phyloP scores from a whole-genome alignment of 148 eudicot genomes.

The Nepenthes gracilis region DNA sequence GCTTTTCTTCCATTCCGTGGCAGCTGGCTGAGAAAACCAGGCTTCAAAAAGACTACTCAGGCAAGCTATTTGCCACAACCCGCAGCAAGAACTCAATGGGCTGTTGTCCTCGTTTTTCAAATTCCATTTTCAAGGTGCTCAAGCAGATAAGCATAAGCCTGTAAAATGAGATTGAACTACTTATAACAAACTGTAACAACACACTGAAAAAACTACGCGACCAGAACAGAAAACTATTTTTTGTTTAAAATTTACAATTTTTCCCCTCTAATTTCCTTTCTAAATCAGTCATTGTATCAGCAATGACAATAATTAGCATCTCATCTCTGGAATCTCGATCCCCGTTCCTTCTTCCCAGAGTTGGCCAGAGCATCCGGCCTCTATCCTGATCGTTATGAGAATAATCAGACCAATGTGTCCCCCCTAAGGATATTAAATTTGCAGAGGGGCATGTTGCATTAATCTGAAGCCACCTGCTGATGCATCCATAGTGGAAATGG shows the following conservation, averaged over 20 bases:
- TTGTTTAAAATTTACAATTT: neutral
- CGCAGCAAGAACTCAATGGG: no score
- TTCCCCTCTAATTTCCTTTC: neutral
- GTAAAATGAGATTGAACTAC: neutral
- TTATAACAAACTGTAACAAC: neutral
- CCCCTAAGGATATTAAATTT: constrained; percentile 1
- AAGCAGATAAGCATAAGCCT: neutral
- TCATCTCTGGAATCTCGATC: no score
- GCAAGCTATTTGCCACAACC: no score
- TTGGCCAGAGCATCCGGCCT: no score
- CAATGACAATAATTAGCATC: no score
- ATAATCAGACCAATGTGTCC: neutral
- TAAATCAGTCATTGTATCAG: no score
- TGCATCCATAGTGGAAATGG: constrained; percentile 2
- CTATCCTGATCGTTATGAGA: neutral
- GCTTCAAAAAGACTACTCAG: no score
- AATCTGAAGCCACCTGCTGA: constrained; percentile 1
- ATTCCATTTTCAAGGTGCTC: neutral
- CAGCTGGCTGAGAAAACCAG: no score
- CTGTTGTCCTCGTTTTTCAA: no score
- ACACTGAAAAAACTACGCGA: neutral
- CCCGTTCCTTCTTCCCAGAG: no score
- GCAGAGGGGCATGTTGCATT: neutral
- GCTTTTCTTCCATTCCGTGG: no score
- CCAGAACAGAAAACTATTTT: neutral